These are phyloP conservation scores for Fallopia convolvulus DNA, from an alignment of 148 eudicot genomes.

Conservation along the genomic window DNA sequence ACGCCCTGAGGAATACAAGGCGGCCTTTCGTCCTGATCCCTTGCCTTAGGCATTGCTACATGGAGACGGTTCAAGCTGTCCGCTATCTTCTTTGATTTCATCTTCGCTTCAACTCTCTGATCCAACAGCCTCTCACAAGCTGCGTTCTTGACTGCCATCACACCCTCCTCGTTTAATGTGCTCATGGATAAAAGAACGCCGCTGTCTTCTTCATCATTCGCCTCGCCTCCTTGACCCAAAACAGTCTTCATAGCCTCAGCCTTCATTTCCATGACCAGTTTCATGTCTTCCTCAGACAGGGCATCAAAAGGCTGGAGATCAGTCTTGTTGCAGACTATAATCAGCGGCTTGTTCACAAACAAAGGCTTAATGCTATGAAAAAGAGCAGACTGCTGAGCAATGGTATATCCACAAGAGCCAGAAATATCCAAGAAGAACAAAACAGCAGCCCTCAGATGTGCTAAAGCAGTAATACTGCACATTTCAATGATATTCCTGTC, in stretches of 20 bases:
- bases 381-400: conserved; percentile 79
- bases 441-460: conserved; percentile 84
- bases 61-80: conserved; percentile 88
- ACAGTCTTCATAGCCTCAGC: conserved; percentile 76
- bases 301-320: conserved; percentile 74
- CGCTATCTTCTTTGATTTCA: conserved; percentile 83
- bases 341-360: conserved; percentile 81
- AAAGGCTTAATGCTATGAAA: conserved; percentile 84
- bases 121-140: conserved; percentile 84
- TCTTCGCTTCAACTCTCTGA: conserved; percentile 86
- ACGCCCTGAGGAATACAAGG: conserved; percentile 76
- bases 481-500: conserved; percentile 92
- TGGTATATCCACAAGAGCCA: conserved; percentile 84
- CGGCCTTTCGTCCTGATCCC: conserved; percentile 74
- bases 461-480: conserved; percentile 93
- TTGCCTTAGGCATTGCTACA: conserved; percentile 80
- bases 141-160: conserved; percentile 73
- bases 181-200: conserved; percentile 69
- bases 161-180: conserved; percentile 83
- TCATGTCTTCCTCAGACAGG: conserved; percentile 67
- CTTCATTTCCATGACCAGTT: conserved; percentile 74
- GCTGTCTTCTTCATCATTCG: conserved; percentile 39
- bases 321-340: conserved; percentile 83
- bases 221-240: conserved; percentile 69
- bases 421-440: conserved; percentile 81